A percentile compares a stretch with the other conserved stretches of the same genome.
phyloP scores from a whole-genome alignment of 257 asterid genomes.

The Lithospermum erythrorhizon region DNA sequence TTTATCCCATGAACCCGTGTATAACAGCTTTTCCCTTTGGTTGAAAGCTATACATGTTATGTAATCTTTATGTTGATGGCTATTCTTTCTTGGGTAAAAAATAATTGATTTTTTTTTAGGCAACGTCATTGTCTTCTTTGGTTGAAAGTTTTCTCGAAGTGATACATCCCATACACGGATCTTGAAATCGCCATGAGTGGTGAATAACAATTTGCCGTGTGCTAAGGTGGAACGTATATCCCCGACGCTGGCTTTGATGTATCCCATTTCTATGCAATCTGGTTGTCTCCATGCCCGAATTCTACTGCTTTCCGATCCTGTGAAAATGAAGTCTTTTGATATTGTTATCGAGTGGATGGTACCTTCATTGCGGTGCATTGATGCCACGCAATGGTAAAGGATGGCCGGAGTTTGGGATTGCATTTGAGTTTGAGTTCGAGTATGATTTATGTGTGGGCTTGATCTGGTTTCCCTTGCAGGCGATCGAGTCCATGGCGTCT shows the following conservation, averaged over 20 bases:
- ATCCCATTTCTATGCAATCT: conserved; percentile 48
- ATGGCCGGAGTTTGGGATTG: conserved; percentile 31
- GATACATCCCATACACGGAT: conserved; percentile 53
- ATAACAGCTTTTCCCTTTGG: conserved; percentile 35
- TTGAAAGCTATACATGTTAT: conserved; percentile 53
- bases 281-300: conserved; percentile 62
- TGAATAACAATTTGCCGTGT: conserved; percentile 33
- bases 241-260: conserved; percentile 36
- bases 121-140: conserved; percentile 33
- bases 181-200: conserved; percentile 47
- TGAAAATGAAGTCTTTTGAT: conserved; percentile 37
- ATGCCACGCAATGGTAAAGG: conserved; percentile 54
- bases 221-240: conserved; percentile 46
- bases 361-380: conserved; percentile 52
- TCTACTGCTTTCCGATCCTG: conserved; percentile 48
- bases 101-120: conserved; percentile 34
- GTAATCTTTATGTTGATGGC: conserved; percentile 25
- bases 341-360: conserved; percentile 38
- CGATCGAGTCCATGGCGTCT: conserved; percentile 55
- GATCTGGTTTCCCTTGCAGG: conserved; percentile 16
- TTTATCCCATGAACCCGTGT: conserved; percentile 62
- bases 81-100: conserved; percentile 17
- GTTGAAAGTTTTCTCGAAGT: conserved; percentile 19
- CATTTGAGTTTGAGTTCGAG: background rate
- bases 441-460: background rate